These are phyloP conservation scores for Kandelia obovata DNA, from an alignment of 345 rosid genomes.

Conservation along the genomic window DNA sequence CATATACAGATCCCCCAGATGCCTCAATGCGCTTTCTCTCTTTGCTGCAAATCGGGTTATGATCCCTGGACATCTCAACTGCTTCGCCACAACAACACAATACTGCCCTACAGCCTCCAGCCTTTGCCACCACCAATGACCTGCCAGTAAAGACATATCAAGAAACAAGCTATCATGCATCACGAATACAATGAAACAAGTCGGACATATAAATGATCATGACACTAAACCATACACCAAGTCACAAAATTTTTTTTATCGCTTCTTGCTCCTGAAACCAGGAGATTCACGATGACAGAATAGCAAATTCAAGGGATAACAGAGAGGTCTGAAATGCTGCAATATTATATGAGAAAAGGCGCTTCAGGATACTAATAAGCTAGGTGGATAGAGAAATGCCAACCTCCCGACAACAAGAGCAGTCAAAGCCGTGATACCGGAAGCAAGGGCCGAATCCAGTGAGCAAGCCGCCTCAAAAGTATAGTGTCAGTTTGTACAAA, in stretches of 20 bases:
- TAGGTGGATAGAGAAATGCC: constrained; percentile 2
- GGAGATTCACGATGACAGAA: not conserved
- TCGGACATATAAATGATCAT: not conserved
- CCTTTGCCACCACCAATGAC: constrained; percentile 79
- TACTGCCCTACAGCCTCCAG: constrained; percentile 90
- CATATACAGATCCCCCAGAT: constrained; percentile 61
- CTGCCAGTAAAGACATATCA: constrained; percentile 35
- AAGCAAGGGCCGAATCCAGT: constrained; percentile 58
- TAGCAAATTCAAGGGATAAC: not conserved
- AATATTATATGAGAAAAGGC: no score
- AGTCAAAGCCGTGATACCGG: constrained; percentile 87
- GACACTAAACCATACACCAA: not conserved
- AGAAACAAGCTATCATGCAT: not conserved
- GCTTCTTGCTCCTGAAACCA: not conserved
- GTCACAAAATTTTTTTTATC: not conserved
- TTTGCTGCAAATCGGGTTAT: constrained; percentile 58
- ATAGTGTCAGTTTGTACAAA: constrained; percentile 66
- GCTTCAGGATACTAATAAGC: no score
- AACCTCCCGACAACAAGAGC: constrained; percentile 84
- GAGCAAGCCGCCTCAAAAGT: constrained; percentile 80
- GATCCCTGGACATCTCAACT: constrained; percentile 86
- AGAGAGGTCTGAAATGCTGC: no score
- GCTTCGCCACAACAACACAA: constrained; percentile 73
- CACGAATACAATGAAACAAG: not conserved
- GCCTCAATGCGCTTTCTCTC: constrained; percentile 73